A percentile compares a stretch with the other conserved stretches of the same genome.
These are phyloP conservation scores for Fusarium coffeatum DNA, from an alignment of 2,329 filamentous ascomycete genomes.

Conservation along the genomic window DNA sequence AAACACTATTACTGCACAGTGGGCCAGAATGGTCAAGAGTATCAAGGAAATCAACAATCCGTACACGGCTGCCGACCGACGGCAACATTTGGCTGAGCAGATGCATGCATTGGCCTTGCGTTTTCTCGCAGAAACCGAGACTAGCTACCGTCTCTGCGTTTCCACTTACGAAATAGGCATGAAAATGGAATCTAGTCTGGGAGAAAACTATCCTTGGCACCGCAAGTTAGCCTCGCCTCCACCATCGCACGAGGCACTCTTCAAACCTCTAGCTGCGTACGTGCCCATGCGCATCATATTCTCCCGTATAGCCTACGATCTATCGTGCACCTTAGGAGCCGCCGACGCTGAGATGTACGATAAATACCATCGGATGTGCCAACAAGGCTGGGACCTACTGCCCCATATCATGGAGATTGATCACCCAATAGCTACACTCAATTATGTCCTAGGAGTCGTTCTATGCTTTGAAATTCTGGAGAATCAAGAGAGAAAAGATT, in stretches of 20 bases:
- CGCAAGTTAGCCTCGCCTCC: not conserved
- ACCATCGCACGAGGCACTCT: not conserved
- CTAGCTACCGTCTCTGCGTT: not conserved
- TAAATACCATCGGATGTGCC: not conserved
- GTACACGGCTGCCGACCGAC: not conserved
- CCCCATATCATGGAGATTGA: not conserved
- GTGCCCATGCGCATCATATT: not conserved
- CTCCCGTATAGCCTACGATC: not conserved
- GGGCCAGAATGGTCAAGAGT: not conserved
- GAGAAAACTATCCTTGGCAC: not conserved
- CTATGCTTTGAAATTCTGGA: not conserved
- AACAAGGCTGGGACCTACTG: not conserved
- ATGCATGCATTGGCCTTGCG: not conserved
- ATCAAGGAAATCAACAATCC: not conserved
- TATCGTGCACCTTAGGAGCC: not conserved
- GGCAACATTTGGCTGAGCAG: not conserved
- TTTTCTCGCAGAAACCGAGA: not conserved
- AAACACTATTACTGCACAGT: not conserved
- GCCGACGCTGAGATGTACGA: not conserved
- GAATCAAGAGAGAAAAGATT: not conserved
- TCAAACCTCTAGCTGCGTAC: not conserved
- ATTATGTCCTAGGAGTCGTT: not conserved
- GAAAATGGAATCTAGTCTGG: not conserved
- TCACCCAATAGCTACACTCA: not conserved
- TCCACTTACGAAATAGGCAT: accelerated